These are phyloP conservation scores for Trypanosoma mega DNA, from an alignment of 208 protist species.

Conservation along the genomic window DNA sequence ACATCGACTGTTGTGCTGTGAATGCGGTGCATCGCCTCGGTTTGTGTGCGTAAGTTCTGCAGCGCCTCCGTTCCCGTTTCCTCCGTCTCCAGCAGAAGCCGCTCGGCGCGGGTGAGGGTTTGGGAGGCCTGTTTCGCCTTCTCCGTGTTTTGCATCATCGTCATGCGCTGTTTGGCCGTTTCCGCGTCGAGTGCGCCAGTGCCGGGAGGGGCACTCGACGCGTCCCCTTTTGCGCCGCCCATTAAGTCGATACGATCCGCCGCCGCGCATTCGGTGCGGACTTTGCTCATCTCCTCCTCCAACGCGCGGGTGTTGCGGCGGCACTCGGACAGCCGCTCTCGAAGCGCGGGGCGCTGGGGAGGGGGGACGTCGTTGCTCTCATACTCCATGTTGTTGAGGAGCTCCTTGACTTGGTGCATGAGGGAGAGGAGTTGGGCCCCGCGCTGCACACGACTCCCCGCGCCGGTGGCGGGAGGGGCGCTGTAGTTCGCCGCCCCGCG, in stretches of 20 bases:
- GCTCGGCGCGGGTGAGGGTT: conserved; percentile 55
- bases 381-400: conserved; percentile 76
- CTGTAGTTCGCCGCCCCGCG: conserved; percentile 36
- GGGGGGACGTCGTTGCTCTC: conserved; percentile 59
- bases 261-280: conserved; percentile 46
- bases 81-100: conserved; percentile 67
- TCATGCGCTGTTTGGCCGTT: conserved; percentile 43
- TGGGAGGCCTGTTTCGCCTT: conserved; percentile 58
- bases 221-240: conserved; percentile 13
- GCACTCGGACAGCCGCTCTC: conserved; percentile 49
- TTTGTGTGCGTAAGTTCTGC: conserved; percentile 57
- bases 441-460: conserved; percentile 51
- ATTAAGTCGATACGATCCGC: conserved; percentile 62
- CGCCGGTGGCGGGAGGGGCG: conserved; percentile 46
- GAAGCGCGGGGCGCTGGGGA: conserved; percentile 37
- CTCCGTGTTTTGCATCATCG: conserved; percentile 79
- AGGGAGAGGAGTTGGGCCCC: conserved; percentile 30
- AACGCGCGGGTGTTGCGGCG: conserved; percentile 27
- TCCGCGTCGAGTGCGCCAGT: conserved; percentile 44
- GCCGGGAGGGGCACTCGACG: neutral
- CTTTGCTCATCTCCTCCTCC: conserved; percentile 38
- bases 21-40: conserved; percentile 66
- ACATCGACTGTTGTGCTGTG: conserved; percentile 61
- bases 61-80: conserved; percentile 54
- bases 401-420: conserved; percentile 46